phyloP scores from a whole-genome alignment of 2,329 filamentous ascomycete genomes.

The Penicillium sp. region DNA sequence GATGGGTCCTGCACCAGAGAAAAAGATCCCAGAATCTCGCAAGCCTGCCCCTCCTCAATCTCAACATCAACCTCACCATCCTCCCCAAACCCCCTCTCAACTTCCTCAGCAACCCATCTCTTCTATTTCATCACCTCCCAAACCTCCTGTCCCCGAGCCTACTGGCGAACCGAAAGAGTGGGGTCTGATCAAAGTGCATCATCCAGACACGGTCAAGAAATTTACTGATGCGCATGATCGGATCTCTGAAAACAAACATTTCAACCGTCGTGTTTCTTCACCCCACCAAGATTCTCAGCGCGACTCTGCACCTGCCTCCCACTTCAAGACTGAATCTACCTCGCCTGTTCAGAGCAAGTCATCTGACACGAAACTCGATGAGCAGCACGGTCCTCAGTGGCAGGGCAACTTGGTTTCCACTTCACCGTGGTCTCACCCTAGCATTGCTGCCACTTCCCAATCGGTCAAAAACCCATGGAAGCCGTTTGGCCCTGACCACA shows the following conservation, averaged over 20 bases:
- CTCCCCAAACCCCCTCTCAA: slow-evolving; percentile 4
- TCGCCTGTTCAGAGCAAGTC: slow-evolving; percentile 13
- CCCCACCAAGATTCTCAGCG: slow-evolving; percentile 32
- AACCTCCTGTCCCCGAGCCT: slow-evolving; percentile 58
- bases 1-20: slow-evolving; percentile 48
- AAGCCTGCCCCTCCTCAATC: slow-evolving; percentile 26
- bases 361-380: slow-evolving; percentile 32
- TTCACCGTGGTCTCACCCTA: slow-evolving; percentile 40
- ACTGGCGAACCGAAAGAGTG: slow-evolving; percentile 60
- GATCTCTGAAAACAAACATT: slow-evolving; percentile 33
- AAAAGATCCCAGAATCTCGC: slow-evolving; percentile 29
- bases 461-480: slow-evolving; percentile 58
- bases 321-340: slow-evolving; percentile 1
- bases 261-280: slow-evolving; percentile 33
- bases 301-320: slow-evolving; percentile 22
- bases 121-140: slow-evolving; percentile 54
- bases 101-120: background rate
- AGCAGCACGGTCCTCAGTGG: slow-evolving; percentile 37
- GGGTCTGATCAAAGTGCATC: slow-evolving; percentile 62
- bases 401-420: slow-evolving; percentile 38
- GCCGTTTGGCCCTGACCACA: slow-evolving; percentile 54
- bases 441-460: slow-evolving; percentile 34
- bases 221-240: slow-evolving; percentile 39
- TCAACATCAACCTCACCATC: slow-evolving; percentile 26
- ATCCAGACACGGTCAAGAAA: slow-evolving; percentile 54